Evolutionary conservation across 2,329 filamentous ascomycete species (phyloP), one percentile per base, ranked within the genome.

Genomic region (Hirsutella minnesotensis): DNA sequence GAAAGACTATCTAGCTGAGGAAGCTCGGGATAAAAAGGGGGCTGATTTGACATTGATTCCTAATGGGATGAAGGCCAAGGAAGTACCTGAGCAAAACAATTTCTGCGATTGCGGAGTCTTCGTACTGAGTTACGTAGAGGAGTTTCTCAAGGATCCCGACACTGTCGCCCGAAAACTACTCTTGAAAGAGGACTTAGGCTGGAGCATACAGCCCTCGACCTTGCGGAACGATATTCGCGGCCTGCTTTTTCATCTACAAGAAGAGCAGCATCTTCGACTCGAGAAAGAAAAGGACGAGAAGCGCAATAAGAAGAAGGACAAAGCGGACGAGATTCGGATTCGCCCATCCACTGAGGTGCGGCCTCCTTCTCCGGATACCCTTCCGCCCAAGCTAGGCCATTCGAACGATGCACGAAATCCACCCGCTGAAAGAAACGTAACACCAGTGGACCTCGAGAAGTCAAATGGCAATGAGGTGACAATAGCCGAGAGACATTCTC

Each of bases 21-120:
- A 96, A 64, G 82, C 83, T 4, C 69, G 71, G 50, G 70, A 75
- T 63, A 67, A 92, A 54, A 73, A 69, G 45, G 52, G 61, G 27
- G 52, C 68, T 46, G 54, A 66, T 31, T 55, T 75, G 37, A 50
- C 60, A 22, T 56, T 61, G 13, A 29, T 50, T 33, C 54, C 59
- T 3, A 53, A 66, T 24, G 69, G 69, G 4, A 79, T 85, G 68
- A 87, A 79, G 33, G 86, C 85, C 4, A 83, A 76, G 46, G 70
- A 73, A 8, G 81, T 95, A 13, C 90, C 92, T 0, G 65, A 75
- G 47, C 92, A 98, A 59, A 65, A 77, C 39, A 96, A 98, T 56
- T 84, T 74, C 51, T 89, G 77, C 47, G 92, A 98, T 57, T 98
- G 92, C 54, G 92, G 92, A 9, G 67, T 95, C 0, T 98, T 84